phyloP scores from a whole-genome alignment of 2,329 filamentous ascomycete species.

The Phialophora expanda region DNA sequence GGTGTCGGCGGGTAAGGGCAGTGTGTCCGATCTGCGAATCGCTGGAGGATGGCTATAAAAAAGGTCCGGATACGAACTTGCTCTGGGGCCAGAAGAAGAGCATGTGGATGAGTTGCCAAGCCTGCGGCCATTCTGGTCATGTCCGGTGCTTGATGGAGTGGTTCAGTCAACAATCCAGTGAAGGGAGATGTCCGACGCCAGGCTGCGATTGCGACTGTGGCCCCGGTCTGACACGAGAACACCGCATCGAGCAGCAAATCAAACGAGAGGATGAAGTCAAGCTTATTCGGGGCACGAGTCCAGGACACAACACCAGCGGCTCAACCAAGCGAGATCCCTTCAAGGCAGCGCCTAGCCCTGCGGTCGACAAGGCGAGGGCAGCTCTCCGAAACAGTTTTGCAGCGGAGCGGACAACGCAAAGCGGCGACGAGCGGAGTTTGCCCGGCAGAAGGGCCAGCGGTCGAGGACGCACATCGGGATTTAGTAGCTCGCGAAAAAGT shows the following conservation, averaged over 20 bases:
- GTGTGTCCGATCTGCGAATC: slow-evolving; percentile 60
- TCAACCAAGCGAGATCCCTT: slow-evolving; percentile 53
- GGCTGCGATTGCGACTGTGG: slow-evolving; percentile 67
- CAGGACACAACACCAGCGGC: slow-evolving; percentile 44
- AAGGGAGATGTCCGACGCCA: slow-evolving; percentile 63
- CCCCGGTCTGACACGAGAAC: slow-evolving; percentile 53
- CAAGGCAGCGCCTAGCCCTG: slow-evolving; percentile 52
- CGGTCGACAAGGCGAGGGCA: slow-evolving; percentile 53
- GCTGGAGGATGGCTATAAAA: slow-evolving; percentile 6
- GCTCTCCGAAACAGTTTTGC: slow-evolving; percentile 47
- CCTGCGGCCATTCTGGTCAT: slow-evolving; percentile 67
- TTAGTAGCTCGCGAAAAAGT: slow-evolving; percentile 50
- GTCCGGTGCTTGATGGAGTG: slow-evolving; percentile 62
- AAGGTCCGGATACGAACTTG: neutral
- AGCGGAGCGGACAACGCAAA: slow-evolving; percentile 39
- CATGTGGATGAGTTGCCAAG: slow-evolving; percentile 63
- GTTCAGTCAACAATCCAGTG: slow-evolving; percentile 57
- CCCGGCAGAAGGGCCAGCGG: slow-evolving; percentile 36
- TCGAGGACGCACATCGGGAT: slow-evolving; percentile 40
- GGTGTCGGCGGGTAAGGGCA: slow-evolving; percentile 29
- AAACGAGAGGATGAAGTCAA: slow-evolving; percentile 40
- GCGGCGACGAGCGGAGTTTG: slow-evolving; percentile 33
- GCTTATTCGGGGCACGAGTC: slow-evolving; percentile 40
- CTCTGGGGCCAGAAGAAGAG: slow-evolving; percentile 20
- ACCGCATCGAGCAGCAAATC: slow-evolving; percentile 46